Evolutionary conservation across 2,329 filamentous ascomycete genomes (phyloP).

Genomic region (Talaromyces sp.): DNA sequence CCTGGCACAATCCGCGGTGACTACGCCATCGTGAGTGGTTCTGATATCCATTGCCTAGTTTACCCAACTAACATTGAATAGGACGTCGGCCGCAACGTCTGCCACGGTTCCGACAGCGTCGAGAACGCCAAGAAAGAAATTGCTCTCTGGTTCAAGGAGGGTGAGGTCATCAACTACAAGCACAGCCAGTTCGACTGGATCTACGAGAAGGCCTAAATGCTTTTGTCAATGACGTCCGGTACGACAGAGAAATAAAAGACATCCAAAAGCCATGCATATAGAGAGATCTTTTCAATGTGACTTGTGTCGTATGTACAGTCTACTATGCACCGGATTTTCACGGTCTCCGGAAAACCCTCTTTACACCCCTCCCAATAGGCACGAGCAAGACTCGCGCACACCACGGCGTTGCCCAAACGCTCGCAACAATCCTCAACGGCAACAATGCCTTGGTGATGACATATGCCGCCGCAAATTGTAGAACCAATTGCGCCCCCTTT

Average conservation of each 20-base stretch:
- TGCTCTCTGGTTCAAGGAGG: conserved; percentile 92
- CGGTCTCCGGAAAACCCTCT: conserved; percentile 37
- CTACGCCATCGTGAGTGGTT: conserved; percentile 64
- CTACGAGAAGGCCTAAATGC: conserved; percentile 75
- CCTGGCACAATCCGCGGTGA: conserved; percentile 98
- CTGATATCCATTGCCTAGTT: neutral
- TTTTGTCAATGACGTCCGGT: conserved; percentile 11
- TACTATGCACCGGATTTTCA: neutral
- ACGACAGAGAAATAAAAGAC: conserved; percentile 11
- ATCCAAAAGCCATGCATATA: conserved; percentile 16
- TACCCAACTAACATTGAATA: conserved; percentile 26
- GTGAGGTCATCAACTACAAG: conserved; percentile 84
- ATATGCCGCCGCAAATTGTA: conserved; percentile 82
- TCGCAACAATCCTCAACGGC: conserved; percentile 70
- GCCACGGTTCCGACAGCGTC: conserved; percentile 98
- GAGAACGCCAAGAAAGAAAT: conserved; percentile 99
- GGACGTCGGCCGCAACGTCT: conserved; percentile 95
- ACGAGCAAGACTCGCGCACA: conserved; percentile 68
- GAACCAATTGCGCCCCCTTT: conserved; percentile 53
- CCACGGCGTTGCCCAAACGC: conserved; percentile 88
- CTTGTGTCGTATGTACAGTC: neutral
- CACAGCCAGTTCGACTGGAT: conserved; percentile 83
- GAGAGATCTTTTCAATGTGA: conserved; percentile 13
- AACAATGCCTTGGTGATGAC: conserved; percentile 83
- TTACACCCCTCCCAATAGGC: conserved; percentile 43